These are phyloP conservation scores for Termitomyces sp. DNA, from an alignment of 768 basidiomycete species.

Conservation along the genomic window DNA sequence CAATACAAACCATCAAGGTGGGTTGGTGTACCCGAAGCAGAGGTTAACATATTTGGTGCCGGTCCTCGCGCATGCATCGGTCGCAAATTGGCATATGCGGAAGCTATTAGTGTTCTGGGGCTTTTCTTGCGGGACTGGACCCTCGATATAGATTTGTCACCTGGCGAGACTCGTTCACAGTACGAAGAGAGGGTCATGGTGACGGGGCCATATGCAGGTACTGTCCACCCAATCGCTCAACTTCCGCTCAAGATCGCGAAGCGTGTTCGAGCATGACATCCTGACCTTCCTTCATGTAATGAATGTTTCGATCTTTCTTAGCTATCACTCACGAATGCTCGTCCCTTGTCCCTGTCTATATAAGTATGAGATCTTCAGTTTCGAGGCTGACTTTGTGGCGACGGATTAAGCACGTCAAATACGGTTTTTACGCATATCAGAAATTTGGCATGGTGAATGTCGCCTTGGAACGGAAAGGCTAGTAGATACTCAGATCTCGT, in stretches of 20 bases:
- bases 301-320: no score
- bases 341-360: no score
- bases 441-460: no score
- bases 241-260: conserved; percentile 1
- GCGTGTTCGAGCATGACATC: background rate
- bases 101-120: background rate
- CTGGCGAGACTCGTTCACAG: background rate
- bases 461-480: no score
- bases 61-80: background rate
- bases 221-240: background rate
- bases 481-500: no score
- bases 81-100: background rate
- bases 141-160: background rate
- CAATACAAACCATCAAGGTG: conserved; percentile 29
- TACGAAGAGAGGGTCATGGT: conserved; percentile 4
- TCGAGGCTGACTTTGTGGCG: no score
- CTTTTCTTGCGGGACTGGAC: background rate
- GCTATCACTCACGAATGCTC: no score
- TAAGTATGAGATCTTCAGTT: no score
- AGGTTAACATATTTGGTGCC: conserved; percentile 17
- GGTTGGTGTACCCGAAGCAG: conserved; percentile 20
- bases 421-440: no score
- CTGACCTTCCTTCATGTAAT: background rate
- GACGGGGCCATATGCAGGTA: background rate
- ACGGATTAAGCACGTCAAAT: no score